These are phyloP conservation scores for Penicillium expansum DNA, from an alignment of 2,329 filamentous ascomycete species.

Conservation along the genomic window DNA sequence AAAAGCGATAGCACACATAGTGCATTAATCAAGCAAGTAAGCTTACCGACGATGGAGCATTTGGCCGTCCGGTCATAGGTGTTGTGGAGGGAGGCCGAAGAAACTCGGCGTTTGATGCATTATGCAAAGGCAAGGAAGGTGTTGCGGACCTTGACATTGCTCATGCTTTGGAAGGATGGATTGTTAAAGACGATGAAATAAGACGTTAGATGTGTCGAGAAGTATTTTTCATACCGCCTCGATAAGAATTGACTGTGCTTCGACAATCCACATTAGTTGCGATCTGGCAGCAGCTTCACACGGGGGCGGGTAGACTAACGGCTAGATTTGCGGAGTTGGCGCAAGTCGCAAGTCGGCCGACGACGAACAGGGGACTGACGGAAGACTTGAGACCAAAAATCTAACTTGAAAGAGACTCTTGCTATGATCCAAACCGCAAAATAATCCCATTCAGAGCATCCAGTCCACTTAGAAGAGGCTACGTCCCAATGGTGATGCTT, in stretches of 20 bases:
- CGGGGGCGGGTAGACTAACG: slow-evolving; percentile 14
- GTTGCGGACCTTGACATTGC: slow-evolving; percentile 63
- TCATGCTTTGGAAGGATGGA: slow-evolving; percentile 40
- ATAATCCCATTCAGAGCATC: slow-evolving; percentile 4
- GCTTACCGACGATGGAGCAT: slow-evolving; percentile 37
- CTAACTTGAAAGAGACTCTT: not conserved
- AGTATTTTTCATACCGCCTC: slow-evolving; percentile 30
- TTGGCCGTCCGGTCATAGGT: slow-evolving; percentile 28
- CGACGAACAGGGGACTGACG: not conserved
- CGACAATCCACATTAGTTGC: slow-evolving; percentile 30
- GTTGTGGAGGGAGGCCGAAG: slow-evolving; percentile 31
- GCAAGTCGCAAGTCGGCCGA: slow-evolving; percentile 5
- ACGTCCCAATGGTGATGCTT: slow-evolving; percentile 30
- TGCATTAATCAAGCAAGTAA: not conserved
- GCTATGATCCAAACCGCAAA: slow-evolving; percentile 1
- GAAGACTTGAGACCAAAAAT: not conserved
- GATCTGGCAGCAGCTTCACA: slow-evolving; percentile 29
- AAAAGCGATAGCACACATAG: not conserved
- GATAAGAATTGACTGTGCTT: slow-evolving; percentile 12
- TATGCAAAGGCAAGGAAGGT: slow-evolving; percentile 58
- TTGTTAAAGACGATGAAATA: slow-evolving; percentile 4
- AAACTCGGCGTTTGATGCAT: slow-evolving; percentile 42
- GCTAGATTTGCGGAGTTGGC: slow-evolving; percentile 7
- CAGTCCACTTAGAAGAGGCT: slow-evolving; percentile 15
- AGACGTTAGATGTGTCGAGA: slow-evolving; percentile 17